These are phyloP conservation scores for Bipolaris sorokiniana DNA, from an alignment of 2,329 filamentous ascomycete species.

Conservation along the genomic window DNA sequence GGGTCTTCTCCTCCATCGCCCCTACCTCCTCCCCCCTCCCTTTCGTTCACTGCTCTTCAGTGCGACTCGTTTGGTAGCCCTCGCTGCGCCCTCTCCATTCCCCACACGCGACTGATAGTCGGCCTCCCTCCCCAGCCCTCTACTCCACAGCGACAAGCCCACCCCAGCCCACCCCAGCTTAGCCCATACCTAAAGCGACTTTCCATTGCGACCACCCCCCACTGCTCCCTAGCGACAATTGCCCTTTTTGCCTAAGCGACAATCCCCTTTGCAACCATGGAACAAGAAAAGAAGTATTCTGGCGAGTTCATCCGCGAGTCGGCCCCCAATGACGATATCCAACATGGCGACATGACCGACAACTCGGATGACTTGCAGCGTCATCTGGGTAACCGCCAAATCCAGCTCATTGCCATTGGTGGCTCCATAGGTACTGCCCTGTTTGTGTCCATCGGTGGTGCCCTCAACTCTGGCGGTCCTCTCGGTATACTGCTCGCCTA, in stretches of 20 bases:
- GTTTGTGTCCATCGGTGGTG: constrained; percentile 67
- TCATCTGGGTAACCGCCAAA: constrained; percentile 50
- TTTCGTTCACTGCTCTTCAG: constrained; percentile 29
- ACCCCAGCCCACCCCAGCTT: neutral
- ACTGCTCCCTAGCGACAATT: constrained; percentile 17
- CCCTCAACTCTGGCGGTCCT: constrained; percentile 58
- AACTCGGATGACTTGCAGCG: constrained; percentile 49
- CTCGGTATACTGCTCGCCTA: constrained; percentile 65
- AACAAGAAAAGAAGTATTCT: constrained; percentile 41
- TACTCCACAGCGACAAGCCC: constrained; percentile 26
- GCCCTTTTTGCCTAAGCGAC: constrained; percentile 20
- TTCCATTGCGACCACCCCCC: constrained; percentile 14
- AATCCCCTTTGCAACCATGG: constrained; percentile 35
- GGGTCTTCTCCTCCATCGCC: constrained; percentile 23
- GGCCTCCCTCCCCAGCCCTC: constrained; percentile 8
- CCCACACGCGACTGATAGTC: constrained; percentile 23
- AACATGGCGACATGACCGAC: constrained; percentile 39
- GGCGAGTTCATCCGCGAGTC: constrained; percentile 38
- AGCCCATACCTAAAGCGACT: constrained; percentile 22
- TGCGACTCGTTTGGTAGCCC: constrained; percentile 33
- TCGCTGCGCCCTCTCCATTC: constrained; percentile 26
- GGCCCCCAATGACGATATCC: constrained; percentile 33
- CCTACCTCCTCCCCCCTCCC: constrained; percentile 14
- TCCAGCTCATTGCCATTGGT: constrained; percentile 51
- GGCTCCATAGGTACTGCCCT: constrained; percentile 55